Conservation (phyloP, 805 yeast genomes). For the Kuraishia ogatae region DNA sequence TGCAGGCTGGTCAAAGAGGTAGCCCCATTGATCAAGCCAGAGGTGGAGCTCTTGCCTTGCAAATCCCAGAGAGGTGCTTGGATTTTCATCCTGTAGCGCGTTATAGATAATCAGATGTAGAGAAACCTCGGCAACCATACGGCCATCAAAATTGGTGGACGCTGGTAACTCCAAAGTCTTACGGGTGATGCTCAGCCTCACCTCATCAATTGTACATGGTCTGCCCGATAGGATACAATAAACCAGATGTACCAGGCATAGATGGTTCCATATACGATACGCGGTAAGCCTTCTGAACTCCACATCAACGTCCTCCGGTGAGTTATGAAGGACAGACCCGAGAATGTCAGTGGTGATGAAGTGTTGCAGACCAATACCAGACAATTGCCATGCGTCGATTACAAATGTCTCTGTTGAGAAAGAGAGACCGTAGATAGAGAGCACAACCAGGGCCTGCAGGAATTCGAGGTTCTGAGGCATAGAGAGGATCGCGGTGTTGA, state of each 20-base stretch:
- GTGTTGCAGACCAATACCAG: conserved; percentile 57
- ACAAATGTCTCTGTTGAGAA: conserved; percentile 42
- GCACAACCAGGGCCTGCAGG: conserved; percentile 56
- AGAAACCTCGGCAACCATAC: conserved; percentile 71
- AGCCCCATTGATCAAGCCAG: conserved; percentile 68
- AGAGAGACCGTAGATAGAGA: conserved; percentile 58
- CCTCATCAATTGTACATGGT: conserved; percentile 49
- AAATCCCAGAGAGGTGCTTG: conserved; percentile 17
- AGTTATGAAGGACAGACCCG: conserved; percentile 25
- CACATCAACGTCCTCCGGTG: conserved; percentile 17
- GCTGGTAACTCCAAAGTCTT: conserved; percentile 44
- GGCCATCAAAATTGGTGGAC: conserved; percentile 73
- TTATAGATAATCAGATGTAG: conserved; percentile 50
- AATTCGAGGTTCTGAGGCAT: conserved; percentile 44
- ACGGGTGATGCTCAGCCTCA: conserved; percentile 42
- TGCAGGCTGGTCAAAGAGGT: conserved; percentile 59
- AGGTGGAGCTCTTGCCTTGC: conserved; percentile 39
- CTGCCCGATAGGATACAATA: conserved; percentile 60
- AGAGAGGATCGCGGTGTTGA: conserved; percentile 32
- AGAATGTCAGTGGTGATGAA: conserved; percentile 44
- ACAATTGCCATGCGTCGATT: conserved; percentile 64
- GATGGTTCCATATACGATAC: conserved; percentile 63
- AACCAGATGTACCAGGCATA: conserved; percentile 59
- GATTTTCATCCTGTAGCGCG: conserved; percentile 33
- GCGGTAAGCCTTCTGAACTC: conserved; percentile 46